Evolutionary conservation across 1,284 basidiomycete genomes (phyloP), one percentile per base, ranked within the genome.

Genomic region (Sporisorium sorghi): DNA sequence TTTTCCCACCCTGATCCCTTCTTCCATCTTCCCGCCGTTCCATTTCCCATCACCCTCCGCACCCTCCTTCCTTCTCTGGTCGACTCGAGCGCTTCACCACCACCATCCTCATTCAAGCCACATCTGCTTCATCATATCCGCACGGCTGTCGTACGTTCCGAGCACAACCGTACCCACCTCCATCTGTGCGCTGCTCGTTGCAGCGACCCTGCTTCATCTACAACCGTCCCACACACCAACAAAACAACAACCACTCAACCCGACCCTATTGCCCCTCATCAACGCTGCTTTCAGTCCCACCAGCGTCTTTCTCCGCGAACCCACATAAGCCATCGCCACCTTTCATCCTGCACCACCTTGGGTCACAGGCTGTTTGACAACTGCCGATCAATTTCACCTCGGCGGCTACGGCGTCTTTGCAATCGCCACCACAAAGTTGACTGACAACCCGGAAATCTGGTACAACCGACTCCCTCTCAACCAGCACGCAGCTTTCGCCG

Each of bases 181-280:
- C n/a, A 19, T 19, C 37, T 40, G 37, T 40, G 37, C 37, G n/a
- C 37, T 19, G 37, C 37, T n/a, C n/a, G n/a, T 30, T 47, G 28
- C 46, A 47, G 17, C 23, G 10, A 19, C 28, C 46, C 46, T 47
- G 49, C 49, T 51, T 37, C 49, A 51, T 51, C 49, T 39, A n/a
- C n/a, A n/a, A n/a, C n/a, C n/a, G n/a, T n/a, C n/a, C n/a, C n/a
- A n/a, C n/a, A n/a, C n/a, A n/a, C n/a, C n/a, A n/a, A n/a, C n/a
- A n/a, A n/a, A n/a, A n/a, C n/a, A n/a, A n/a, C n/a, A n/a, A n/a
- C n/a, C n/a, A n/a, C n/a, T n/a, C n/a, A n/a, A n/a, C n/a, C n/a
- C n/a, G 24, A 30, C 17, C 46, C 14, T 30, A n/a, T 30, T 30
- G 28, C 46, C 0, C 19, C 26, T 19, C 9, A 19, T 28, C 46